Percentiles rank a stretch among this genome's conserved stretches.
Evolutionary conservation across 805 yeast genomes (phyloP).

Genomic region (Ogataea chonburiensis): DNA sequence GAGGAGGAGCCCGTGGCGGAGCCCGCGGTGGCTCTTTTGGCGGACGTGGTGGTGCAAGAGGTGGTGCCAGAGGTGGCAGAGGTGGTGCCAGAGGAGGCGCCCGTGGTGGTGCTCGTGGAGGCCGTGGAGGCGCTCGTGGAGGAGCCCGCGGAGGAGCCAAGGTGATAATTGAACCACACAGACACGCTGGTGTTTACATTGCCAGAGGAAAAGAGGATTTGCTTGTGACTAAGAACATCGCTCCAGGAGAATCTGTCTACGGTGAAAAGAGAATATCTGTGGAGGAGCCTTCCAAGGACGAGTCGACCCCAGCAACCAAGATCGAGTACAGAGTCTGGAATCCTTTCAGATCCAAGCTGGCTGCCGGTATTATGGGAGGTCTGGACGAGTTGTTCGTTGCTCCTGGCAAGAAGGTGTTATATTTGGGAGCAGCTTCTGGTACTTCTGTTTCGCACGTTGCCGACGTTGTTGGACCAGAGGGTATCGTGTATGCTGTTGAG

Average conservation of each 20-base stretch:
- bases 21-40: conserved; percentile 52
- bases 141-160: conserved; percentile 92
- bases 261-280: conserved; percentile 96
- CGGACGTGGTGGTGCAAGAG: conserved; percentile 43
- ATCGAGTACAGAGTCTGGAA: conserved; percentile 99
- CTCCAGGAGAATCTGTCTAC: conserved; percentile 98
- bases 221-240: conserved; percentile 92
- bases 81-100: conserved; percentile 63
- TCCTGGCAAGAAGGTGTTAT: conserved; percentile 96
- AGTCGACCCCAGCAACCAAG: conserved; percentile 87
- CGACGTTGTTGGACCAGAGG: conserved; percentile 98
- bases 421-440: conserved; percentile 99
- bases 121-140: conserved; percentile 67
- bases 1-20: conserved; percentile 35
- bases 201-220: conserved; percentile 99
- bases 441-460: conserved; percentile 98
- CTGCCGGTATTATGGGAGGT: conserved; percentile 99
- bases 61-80: conserved; percentile 53
- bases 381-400: conserved; percentile 94
- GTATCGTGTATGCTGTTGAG: conserved; percentile 97
- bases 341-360: conserved; percentile 99
- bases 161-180: conserved; percentile 97
- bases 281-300: conserved; percentile 90
- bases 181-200: conserved; percentile 98
- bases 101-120: conserved; percentile 53